These are phyloP conservation scores for Caloboletus firmus DNA, from an alignment of 1,284 basidiomycete genomes.

Conservation along the genomic window DNA sequence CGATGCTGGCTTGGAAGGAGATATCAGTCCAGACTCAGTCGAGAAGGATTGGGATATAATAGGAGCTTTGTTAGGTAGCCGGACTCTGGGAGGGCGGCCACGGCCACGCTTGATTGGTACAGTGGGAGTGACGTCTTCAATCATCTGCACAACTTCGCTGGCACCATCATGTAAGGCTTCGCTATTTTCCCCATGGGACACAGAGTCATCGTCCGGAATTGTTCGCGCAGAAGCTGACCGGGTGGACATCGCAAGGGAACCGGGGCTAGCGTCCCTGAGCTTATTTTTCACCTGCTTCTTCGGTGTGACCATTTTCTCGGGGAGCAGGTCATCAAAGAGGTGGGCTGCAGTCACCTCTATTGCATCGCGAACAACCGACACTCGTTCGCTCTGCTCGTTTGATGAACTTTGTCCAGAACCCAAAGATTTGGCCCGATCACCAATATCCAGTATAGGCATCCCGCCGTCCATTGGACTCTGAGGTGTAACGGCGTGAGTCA, in stretches of 20 bases:
- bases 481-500: slow-evolving; percentile 22
- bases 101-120: slow-evolving; percentile 31
- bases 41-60: slow-evolving; percentile 2
- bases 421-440: slow-evolving; percentile 20
- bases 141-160: slow-evolving; percentile 1
- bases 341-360: slow-evolving; percentile 30
- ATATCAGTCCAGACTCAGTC: slow-evolving; percentile 7
- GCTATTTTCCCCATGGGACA: slow-evolving; percentile 3
- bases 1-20: slow-evolving; percentile 14
- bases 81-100: slow-evolving; percentile 22
- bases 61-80: slow-evolving; percentile 1
- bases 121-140: slow-evolving; percentile 6
- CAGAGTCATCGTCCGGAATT: slow-evolving; percentile 10
- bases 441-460: slow-evolving; percentile 25
- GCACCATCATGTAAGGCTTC: slow-evolving; percentile 8
- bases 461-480: slow-evolving; percentile 25
- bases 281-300: slow-evolving; percentile 17
- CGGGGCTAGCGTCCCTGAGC: slow-evolving; percentile 13
- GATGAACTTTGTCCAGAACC: slow-evolving; percentile 13
- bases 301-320: slow-evolving; percentile 17
- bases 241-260: slow-evolving; percentile 18
- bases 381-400: slow-evolving; percentile 21
- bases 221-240: slow-evolving; percentile 22
- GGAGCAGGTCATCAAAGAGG: slow-evolving; percentile 34
- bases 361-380: slow-evolving; percentile 1